Conservation (phyloP, 129 eudicot species). For the Flaveria linearis region DNA sequence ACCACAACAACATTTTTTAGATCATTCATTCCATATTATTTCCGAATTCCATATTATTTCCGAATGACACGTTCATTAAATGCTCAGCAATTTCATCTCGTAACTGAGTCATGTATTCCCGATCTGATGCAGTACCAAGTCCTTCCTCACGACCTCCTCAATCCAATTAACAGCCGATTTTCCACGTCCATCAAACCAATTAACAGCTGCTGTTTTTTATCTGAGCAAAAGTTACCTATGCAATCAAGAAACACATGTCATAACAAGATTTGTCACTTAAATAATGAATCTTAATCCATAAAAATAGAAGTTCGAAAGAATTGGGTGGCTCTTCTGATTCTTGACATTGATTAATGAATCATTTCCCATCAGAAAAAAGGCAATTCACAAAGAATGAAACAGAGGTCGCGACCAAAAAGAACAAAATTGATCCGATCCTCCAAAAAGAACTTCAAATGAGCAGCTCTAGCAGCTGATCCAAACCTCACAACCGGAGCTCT, state of each 20-base stretch:
- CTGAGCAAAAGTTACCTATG: constrained; percentile 71
- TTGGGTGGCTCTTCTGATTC: constrained; percentile 48
- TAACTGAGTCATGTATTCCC: too few species aligned
- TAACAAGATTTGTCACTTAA: background rate
- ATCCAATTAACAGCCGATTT: constrained; percentile 62
- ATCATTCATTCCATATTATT: too few species aligned
- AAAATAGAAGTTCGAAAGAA: background rate
- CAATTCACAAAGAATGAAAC: background rate
- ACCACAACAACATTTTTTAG: too few species aligned
- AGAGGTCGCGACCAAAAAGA: background rate
- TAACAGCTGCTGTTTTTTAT: constrained; percentile 65
- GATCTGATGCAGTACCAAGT: too few species aligned
- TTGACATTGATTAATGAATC: background rate
- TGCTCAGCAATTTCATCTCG: too few species aligned
- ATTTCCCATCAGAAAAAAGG: background rate
- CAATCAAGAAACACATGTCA: constrained; percentile 22
- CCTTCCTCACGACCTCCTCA: constrained; percentile 66
- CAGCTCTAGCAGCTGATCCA: constrained; percentile 42
- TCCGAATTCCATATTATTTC: too few species aligned
- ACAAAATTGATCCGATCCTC: constrained; percentile 50
- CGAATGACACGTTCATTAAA: too few species aligned
- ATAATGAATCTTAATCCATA: background rate
- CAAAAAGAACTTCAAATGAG: constrained; percentile 45
- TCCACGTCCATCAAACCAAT: constrained; percentile 79
- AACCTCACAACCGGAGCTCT: constrained; percentile 60